phyloP scores from a whole-genome alignment of 169 alveolate species.

The Cryptosporidium andersoni region DNA sequence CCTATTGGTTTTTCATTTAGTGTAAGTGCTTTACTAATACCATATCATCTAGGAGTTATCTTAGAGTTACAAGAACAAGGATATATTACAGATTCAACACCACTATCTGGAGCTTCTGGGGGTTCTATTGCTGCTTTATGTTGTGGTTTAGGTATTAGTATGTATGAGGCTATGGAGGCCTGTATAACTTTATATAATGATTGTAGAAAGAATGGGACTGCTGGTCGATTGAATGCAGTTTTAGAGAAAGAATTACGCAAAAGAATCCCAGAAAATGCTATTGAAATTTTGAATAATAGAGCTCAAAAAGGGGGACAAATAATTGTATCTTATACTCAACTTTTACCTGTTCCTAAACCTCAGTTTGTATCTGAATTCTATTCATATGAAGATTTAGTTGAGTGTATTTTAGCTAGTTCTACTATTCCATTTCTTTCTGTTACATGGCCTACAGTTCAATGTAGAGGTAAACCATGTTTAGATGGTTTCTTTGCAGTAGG shows the following conservation, averaged over 20 bases:
- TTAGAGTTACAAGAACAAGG: slow-evolving; percentile 69
- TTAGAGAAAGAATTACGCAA: slow-evolving; percentile 56
- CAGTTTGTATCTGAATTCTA: slow-evolving; percentile 60
- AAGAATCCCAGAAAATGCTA: slow-evolving; percentile 60
- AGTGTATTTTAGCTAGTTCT: slow-evolving; percentile 63
- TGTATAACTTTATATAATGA: slow-evolving; percentile 61
- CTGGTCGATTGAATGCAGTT: slow-evolving; percentile 49
- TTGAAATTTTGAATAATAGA: slow-evolving; percentile 47
- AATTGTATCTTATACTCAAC: slow-evolving; percentile 51
- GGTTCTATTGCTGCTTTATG: slow-evolving; percentile 69
- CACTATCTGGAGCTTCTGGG: slow-evolving; percentile 69
- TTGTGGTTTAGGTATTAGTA: slow-evolving; percentile 57
- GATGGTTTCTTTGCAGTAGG: slow-evolving; percentile 71
- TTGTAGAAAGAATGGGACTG: slow-evolving; percentile 66
- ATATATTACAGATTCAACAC: slow-evolving; percentile 47
- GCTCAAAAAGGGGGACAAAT: slow-evolving; percentile 64
- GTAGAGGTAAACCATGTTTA: slow-evolving; percentile 64
- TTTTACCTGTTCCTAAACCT: slow-evolving; percentile 65
- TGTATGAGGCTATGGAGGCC: slow-evolving; percentile 70
- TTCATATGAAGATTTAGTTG: slow-evolving; percentile 60
- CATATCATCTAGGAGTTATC: slow-evolving; percentile 67
- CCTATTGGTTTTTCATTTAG: slow-evolving; percentile 66
- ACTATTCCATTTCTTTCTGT: slow-evolving; percentile 68
- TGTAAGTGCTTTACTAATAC: slow-evolving; percentile 68
- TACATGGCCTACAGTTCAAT: slow-evolving; percentile 64